These are phyloP conservation scores for Ceratobasidium sp. DNA, from an alignment of 1,284 basidiomycete species.

Conservation along the genomic window DNA sequence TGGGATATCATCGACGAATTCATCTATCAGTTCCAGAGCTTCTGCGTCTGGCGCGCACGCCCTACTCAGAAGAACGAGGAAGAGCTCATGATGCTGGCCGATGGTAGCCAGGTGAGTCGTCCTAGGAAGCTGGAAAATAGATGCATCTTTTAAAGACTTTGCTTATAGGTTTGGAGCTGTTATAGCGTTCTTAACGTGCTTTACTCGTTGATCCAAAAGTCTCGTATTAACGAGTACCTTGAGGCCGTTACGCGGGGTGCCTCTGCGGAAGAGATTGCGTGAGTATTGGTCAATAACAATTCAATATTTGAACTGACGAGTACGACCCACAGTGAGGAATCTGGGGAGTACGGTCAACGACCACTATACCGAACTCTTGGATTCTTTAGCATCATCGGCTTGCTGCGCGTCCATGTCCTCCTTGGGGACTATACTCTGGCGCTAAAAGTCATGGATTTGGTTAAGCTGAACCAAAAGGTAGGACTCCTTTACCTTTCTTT, in stretches of 20 bases:
- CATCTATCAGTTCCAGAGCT: conserved; percentile 98
- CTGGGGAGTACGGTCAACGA: conserved; percentile 90
- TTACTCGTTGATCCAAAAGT: conserved; percentile 98
- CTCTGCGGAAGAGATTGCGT: conserved; percentile 84
- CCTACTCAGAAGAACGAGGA: conserved; percentile 89
- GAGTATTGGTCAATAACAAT: conserved; percentile 54
- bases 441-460: conserved; percentile 93
- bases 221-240: conserved; percentile 93
- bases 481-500: conserved; percentile 47
- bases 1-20: conserved; percentile 99
- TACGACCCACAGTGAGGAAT: conserved; percentile 71
- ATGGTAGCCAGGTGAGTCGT: conserved; percentile 69
- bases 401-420: conserved; percentile 94
- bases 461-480: conserved; percentile 88
- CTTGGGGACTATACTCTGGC: conserved; percentile 97
- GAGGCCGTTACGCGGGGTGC: conserved; percentile 82
- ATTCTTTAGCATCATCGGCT: conserved; percentile 95
- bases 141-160: not conserved
- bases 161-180: conserved; percentile 86
- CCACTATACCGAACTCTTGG: conserved; percentile 97
- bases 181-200: conserved; percentile 98
- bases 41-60: conserved; percentile 91
- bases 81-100: conserved; percentile 81
- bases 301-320: not conserved
- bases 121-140: not conserved